phyloP scores from a whole-genome alignment of 208 protist genomes.

The Leishmania amazonensis region DNA sequence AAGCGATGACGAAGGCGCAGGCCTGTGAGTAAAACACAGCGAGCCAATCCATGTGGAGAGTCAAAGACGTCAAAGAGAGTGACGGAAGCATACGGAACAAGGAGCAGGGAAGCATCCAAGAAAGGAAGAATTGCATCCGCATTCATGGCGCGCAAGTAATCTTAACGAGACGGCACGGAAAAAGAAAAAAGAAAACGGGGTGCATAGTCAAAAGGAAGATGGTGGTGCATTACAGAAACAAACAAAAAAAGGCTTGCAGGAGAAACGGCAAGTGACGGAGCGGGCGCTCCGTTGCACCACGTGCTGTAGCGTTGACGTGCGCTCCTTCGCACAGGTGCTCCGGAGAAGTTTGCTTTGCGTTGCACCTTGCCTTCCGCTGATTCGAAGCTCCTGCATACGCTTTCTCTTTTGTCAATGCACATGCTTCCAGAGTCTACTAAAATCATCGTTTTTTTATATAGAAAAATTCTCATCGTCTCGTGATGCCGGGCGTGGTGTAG shows the following conservation, averaged over 20 bases:
- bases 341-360: neutral
- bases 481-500: neutral
- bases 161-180: neutral
- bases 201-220: neutral
- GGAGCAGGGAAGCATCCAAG: neutral
- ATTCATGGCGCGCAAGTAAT: neutral
- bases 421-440: neutral
- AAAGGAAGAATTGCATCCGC: neutral
- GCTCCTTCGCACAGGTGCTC: neutral
- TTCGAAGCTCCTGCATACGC: neutral
- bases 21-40: neutral
- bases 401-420: neutral
- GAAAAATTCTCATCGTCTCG: neutral
- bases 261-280: neutral
- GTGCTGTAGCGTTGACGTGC: neutral
- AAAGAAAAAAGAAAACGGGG: neutral
- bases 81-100: neutral
- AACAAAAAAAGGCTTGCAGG: neutral
- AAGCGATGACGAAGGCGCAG: neutral
- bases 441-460: neutral
- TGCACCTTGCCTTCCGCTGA: neutral
- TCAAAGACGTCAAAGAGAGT: neutral
- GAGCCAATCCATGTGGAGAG: neutral
- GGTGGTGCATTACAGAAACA: neutral
- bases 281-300: neutral